Conservation (phyloP, 306 rosid species). For the Trifolium repens region DNA sequence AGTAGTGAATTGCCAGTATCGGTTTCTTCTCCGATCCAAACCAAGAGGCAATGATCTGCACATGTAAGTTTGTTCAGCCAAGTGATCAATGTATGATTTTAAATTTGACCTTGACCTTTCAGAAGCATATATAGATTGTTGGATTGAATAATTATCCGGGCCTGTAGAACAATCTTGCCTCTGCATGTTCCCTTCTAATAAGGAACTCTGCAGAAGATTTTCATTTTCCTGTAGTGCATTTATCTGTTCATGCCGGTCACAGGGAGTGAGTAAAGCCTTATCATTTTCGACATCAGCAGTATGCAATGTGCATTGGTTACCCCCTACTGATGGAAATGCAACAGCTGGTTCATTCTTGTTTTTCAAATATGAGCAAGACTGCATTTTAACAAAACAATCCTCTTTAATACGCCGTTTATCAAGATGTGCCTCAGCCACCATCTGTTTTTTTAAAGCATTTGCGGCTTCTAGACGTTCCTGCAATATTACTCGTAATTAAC, state of each 20-base stretch:
- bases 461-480: constrained; percentile 92
- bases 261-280: constrained; percentile 40
- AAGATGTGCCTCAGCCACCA: constrained; percentile 75
- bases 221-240: constrained; percentile 44
- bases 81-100: constrained; percentile 64
- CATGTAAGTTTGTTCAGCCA: constrained; percentile 71
- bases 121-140: constrained; percentile 54
- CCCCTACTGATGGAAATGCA: constrained; percentile 43
- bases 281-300: constrained; percentile 43
- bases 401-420: constrained; percentile 75
- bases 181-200: constrained; percentile 53
- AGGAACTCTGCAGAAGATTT: constrained; percentile 41
- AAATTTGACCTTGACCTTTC: constrained; percentile 65
- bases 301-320: constrained; percentile 48
- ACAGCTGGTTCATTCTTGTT: constrained; percentile 53
- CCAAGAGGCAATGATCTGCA: constrained; percentile 80
- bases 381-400: constrained; percentile 51
- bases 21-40: constrained; percentile 73
- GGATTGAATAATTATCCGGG: constrained; percentile 51
- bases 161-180: constrained; percentile 53
- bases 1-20: constrained; percentile 76
- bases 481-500: constrained; percentile 36
- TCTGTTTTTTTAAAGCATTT: constrained; percentile 74
- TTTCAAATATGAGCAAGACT: constrained; percentile 36
- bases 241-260: constrained; percentile 46